Evolutionary conservation across 2,329 filamentous ascomycete genomes (phyloP).

Genomic region (Paecilomyces dactylethromorphus): DNA sequence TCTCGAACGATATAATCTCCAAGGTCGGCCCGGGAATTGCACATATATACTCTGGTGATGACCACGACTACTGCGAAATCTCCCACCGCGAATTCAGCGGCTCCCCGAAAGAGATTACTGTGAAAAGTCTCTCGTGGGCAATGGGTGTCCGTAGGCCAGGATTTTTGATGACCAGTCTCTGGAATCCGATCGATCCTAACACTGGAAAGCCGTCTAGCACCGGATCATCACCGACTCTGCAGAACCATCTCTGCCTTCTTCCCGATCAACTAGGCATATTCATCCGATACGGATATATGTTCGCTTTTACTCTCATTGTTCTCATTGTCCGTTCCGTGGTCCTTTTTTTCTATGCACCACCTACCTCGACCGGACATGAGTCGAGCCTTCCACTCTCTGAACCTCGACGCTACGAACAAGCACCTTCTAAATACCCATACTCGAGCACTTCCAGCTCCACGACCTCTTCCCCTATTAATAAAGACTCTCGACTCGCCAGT

Average conservation of each 20-base stretch:
- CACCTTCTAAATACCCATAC: slow-evolving; percentile 14
- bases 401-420: slow-evolving; percentile 15
- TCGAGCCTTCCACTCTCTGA: slow-evolving; percentile 24
- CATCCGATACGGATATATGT: slow-evolving; percentile 65
- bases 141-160: slow-evolving; percentile 90
- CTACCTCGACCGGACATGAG: slow-evolving; percentile 4
- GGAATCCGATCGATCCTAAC: slow-evolving; percentile 71
- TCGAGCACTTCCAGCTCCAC: slow-evolving; percentile 27
- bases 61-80: slow-evolving; percentile 96
- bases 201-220: slow-evolving; percentile 25
- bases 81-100: slow-evolving; percentile 65
- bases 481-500: slow-evolving; percentile 7
- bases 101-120: slow-evolving; percentile 71
- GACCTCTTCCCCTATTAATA: slow-evolving; percentile 14
- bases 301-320: slow-evolving; percentile 46
- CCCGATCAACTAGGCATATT: slow-evolving; percentile 84
- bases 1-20: slow-evolving; percentile 69
- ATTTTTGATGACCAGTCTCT: slow-evolving; percentile 81
- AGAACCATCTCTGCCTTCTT: slow-evolving; percentile 84
- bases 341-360: slow-evolving; percentile 17
- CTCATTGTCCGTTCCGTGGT: slow-evolving; percentile 40
- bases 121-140: slow-evolving; percentile 91
- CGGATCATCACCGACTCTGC: slow-evolving; percentile 52
- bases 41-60: slow-evolving; percentile 89
- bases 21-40: slow-evolving; percentile 69